Evolutionary conservation across 2,329 filamentous ascomycete genomes (phyloP).

Genomic region (Microcyclosporella mali): DNA sequence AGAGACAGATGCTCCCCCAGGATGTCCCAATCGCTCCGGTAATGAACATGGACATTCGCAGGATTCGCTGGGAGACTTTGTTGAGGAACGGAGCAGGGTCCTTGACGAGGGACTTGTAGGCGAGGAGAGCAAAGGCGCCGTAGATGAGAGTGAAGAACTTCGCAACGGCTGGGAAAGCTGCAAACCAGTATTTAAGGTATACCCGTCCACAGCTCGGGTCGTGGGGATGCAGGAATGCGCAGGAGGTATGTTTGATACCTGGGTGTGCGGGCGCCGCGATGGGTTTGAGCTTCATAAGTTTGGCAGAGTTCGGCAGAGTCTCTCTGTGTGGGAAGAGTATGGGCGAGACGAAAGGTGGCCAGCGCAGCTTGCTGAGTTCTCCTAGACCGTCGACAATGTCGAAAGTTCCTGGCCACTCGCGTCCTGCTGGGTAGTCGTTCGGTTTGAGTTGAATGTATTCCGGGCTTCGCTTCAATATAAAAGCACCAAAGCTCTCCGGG

Average conservation of each 20-base stretch:
- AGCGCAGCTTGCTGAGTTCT: conserved; percentile 71
- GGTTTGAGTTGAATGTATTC: conserved; percentile 74
- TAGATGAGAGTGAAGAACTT: conserved; percentile 73
- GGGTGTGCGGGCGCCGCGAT: conserved; percentile 82
- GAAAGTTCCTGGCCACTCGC: conserved; percentile 68
- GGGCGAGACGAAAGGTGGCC: conserved; percentile 83
- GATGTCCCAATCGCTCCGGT: conserved; percentile 77
- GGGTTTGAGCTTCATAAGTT: conserved; percentile 64
- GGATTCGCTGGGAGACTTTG: conserved; percentile 58
- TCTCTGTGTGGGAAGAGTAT: conserved; percentile 67
- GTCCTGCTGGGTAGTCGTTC: conserved; percentile 59
- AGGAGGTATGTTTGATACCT: conserved; percentile 76
- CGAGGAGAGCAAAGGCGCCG: conserved; percentile 62
- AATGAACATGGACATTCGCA: conserved; percentile 70
- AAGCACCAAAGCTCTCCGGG: conserved; percentile 53
- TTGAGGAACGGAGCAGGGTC: conserved; percentile 63
- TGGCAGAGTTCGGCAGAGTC: conserved; percentile 49
- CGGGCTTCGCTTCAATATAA: conserved; percentile 64
- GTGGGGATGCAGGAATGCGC: conserved; percentile 78
- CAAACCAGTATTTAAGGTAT: conserved; percentile 80
- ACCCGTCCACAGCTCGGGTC: conserved; percentile 85
- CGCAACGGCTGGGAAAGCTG: conserved; percentile 70
- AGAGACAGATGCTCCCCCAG: conserved; percentile 86
- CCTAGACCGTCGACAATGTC: conserved; percentile 76
- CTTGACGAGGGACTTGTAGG: conserved; percentile 61